A percentile compares a stretch with the other conserved stretches of the same genome.
These are phyloP conservation scores for Pythium guiyangense DNA, from an alignment of 352 stramenopile genomes.

Conservation along the genomic window DNA sequence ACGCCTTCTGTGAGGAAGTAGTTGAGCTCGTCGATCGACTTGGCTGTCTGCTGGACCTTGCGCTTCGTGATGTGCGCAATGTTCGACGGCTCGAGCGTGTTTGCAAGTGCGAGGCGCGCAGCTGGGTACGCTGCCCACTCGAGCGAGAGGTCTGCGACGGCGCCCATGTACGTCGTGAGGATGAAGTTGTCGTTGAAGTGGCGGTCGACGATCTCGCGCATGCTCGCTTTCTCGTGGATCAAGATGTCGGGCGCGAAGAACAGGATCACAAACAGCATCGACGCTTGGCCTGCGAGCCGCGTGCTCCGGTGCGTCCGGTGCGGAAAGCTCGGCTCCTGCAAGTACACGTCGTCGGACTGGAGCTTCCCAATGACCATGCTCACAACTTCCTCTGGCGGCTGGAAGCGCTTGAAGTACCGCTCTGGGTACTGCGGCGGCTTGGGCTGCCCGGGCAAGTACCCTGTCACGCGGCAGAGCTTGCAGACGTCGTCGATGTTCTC, in stretches of 20 bases:
- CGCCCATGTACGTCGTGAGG: conserved; percentile 93
- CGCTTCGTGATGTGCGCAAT: conserved; percentile 87
- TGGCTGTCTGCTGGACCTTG: conserved; percentile 84
- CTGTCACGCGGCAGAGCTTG: conserved; percentile 88
- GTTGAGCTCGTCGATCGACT: conserved; percentile 87
- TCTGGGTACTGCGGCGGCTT: conserved; percentile 87
- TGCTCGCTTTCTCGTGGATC: conserved; percentile 88
- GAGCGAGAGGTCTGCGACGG: conserved; percentile 89
- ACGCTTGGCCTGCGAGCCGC: conserved; percentile 87
- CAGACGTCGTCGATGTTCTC: conserved; percentile 91
- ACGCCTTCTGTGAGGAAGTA: conserved; percentile 90
- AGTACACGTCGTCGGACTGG: conserved; percentile 93
- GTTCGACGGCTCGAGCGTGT: conserved; percentile 84
- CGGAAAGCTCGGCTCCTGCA: conserved; percentile 89
- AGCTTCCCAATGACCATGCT: conserved; percentile 92
- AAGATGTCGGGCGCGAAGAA: conserved; percentile 93
- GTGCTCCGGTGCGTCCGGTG: conserved; percentile 91
- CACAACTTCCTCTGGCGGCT: conserved; percentile 84
- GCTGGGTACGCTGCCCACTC: conserved; percentile 92
- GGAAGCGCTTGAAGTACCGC: conserved; percentile 86
- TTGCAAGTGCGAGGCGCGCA: conserved; percentile 85
- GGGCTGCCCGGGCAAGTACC: conserved; percentile 79
- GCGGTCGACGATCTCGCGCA: conserved; percentile 94
- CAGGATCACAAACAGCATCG: conserved; percentile 94
- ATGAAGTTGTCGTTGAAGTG: conserved; percentile 98